Conservation (phyloP, 2,329 filamentous ascomycete species). For the Raffaelea albimanens region DNA sequence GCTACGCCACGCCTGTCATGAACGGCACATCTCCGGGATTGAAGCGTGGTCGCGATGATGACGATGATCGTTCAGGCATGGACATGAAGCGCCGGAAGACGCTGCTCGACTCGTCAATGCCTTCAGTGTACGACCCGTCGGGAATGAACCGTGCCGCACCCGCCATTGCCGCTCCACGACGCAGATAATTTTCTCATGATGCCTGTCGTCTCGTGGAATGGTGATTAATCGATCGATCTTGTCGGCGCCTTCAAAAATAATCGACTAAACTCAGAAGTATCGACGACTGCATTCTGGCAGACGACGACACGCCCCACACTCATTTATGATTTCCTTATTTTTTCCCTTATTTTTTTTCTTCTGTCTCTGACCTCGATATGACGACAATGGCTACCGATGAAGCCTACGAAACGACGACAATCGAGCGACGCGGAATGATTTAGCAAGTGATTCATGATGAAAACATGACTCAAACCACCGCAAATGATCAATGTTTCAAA, state of each 20-base stretch:
- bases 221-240: not conserved
- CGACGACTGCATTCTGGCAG: not conserved
- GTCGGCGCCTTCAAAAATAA: not conserved
- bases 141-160: constrained; percentile 17
- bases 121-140: constrained; percentile 20
- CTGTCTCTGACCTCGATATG: constrained; percentile 1
- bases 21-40: constrained; percentile 47
- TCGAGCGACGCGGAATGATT: too few species aligned
- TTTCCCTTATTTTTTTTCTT: not conserved
- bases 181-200: constrained; percentile 13
- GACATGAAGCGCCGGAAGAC: constrained; percentile 27
- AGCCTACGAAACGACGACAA: too few species aligned
- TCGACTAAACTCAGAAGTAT: not conserved
- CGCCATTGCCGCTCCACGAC: constrained; percentile 18
- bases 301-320: not conserved
- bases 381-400: too few species aligned
- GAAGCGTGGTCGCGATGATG: constrained; percentile 34
- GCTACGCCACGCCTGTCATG: constrained; percentile 53
- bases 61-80: constrained; percentile 28
- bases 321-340: not conserved
- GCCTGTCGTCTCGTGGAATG: too few species aligned
- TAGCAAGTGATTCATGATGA: too few species aligned
- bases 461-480: too few species aligned
- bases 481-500: not conserved
- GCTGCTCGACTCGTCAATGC: constrained; percentile 21